Evolutionary conservation across 345 rosid genomes (phyloP), one percentile per base, ranked within the genome.

Genomic region (Noccaea caerulescens): DNA sequence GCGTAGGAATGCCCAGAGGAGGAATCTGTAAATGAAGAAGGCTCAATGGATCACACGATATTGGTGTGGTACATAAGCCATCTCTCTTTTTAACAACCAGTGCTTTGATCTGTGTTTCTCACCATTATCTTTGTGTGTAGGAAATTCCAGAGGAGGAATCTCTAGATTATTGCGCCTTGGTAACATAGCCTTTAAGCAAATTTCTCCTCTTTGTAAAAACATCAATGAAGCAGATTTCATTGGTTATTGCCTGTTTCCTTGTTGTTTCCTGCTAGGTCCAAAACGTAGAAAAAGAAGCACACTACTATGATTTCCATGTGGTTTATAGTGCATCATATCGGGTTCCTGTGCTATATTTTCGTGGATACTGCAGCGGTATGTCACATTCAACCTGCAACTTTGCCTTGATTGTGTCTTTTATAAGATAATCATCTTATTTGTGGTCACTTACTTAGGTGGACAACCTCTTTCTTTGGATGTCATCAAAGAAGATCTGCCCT

Each of bases 291-390:
- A 71, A 49, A 66, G 83, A 80, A 72, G 82, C 64, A 49, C 94
- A 80, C 69, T 82, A 78, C 86, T 91, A 79, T 16, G 97, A 93
- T 76, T 86, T 85, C 68, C 95, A 91, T 73, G 68, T 91, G 8
- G 80, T 91, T 47, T 88, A 89, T 80, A 88, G 94, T 80, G 73
- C 81, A 43, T 84, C 93, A 0, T 93, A 79, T 50, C 70, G 79
- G 71, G 90, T 89, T 72, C 98, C 98, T 3, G 94, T 85, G 71
- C 83, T 93, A 27, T 91, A 87, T 58, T 87, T 91, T 53, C 90
- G 91, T 4, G 96, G 83, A 23, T 84, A 85, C 25, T 25, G 73
- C 57, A 76, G 86, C 2, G 85, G 98, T 93, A 80, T 65, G 87
- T 78, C 8, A 11, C 33, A 57, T 16, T 44, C 38, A 3, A 54